Evolutionary conservation across 2,329 filamentous ascomycete species (phyloP), one percentile per base, ranked within the genome.

Genomic region (Diaporthe caulivora): DNA sequence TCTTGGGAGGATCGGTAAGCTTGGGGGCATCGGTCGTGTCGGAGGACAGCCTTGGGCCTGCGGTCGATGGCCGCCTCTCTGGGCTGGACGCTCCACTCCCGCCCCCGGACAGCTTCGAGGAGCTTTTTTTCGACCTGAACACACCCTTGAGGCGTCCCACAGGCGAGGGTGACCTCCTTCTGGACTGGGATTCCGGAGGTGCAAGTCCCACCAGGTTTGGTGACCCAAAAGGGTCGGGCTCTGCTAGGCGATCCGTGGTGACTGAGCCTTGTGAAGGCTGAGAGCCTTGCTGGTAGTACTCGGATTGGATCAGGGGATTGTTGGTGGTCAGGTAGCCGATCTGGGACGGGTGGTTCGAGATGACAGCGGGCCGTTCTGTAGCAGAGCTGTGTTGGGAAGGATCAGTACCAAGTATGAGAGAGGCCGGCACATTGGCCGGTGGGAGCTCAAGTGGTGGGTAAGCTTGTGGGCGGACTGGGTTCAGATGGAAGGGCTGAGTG

Each of bases 81-180:
- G 81, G 82, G 44, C 79, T 83, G 42, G 85, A 85, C 76, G 85
- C 88, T 73, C 84, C 83, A 75, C 83, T 86, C 34, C 84, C 80
- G 73, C 83, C 86, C 37, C 67, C 74, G 54, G 74, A 72, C 21
- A 75, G 65, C 67, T 72, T 74, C 26, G 65, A 71, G 53, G 82
- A 79, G 75, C 78, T 83, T 79, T 87, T 90, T 78, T 88, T 91
- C 57, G 87, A 85, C 73, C 85, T 89, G 78, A 97, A 94, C 17
- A 92, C 93, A 79, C 92, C 91, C 81, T 90, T 93, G 75, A 96
- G 85, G 79, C 92, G 94, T 79, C 91, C 90, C 68, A 89, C 91
- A 15, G 93, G 93, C 13, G 94, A 95, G 26, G 89, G 87, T 31
- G 91, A 91, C 74, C 93, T 89, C 77, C 88, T 70, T 40, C 57